Conservation (phyloP, 108 stramenopile species). For the Chaetoceros muelleri region DNA sequence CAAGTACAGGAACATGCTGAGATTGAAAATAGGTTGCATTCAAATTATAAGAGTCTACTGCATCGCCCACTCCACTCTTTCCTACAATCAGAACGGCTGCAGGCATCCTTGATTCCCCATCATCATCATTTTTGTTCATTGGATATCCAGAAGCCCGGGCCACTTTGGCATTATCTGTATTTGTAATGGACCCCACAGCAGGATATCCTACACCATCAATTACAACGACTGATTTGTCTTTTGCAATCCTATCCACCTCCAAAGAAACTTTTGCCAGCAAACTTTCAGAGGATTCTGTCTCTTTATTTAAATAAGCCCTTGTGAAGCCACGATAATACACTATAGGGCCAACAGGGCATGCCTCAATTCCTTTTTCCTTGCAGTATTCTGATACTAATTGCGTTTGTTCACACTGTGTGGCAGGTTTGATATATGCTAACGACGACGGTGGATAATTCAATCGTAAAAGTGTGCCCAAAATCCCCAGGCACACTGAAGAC, state of each 20-base stretch:
- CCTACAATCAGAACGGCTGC: conserved; percentile 59
- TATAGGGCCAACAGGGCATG: conserved; percentile 84
- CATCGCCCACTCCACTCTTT: conserved; percentile 85
- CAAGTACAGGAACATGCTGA: conserved; percentile 63
- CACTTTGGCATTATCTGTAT: conserved; percentile 88
- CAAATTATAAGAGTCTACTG: conserved; percentile 93
- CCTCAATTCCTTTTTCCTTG: conserved; percentile 62
- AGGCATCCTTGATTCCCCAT: conserved; percentile 23
- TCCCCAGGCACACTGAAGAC: conserved; percentile 80
- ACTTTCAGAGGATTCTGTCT: conserved; percentile 57
- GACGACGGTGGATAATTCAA: conserved; percentile 37
- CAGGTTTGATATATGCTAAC: conserved; percentile 96
- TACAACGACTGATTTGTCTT: conserved; percentile 64
- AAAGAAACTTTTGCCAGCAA: conserved; percentile 56
- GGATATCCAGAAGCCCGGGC: conserved; percentile 52
- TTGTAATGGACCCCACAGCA: conserved; percentile 91
- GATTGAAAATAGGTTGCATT: conserved; percentile 86
- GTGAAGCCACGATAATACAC: conserved; percentile 97
- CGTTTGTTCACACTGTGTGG: conserved; percentile 88
- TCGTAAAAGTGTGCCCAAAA: conserved; percentile 50
- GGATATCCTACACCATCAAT: conserved; percentile 98
- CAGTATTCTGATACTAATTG: conserved; percentile 87
- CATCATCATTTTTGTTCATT: not conserved
- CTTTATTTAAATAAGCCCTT: conserved; percentile 81
- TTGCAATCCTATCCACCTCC: conserved; percentile 69